Conservation (phyloP, 768 basidiomycete species). For the Bullera alba region DNA sequence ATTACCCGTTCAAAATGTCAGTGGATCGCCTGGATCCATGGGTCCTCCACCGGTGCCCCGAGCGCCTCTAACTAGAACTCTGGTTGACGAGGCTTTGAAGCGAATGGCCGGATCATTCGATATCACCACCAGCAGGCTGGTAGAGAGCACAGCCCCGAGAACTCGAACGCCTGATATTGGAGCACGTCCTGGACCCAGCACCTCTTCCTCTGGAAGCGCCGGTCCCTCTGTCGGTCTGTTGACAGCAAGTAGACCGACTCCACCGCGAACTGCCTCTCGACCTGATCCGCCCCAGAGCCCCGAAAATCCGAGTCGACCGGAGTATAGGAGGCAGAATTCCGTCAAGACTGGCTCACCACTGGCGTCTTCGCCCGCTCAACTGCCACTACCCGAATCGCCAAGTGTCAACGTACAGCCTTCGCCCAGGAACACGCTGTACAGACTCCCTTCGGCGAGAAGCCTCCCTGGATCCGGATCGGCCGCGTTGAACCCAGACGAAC, state of each 20-base stretch:
- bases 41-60: constrained; percentile 3
- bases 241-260: constrained; percentile 26
- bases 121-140: constrained; percentile 4
- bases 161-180: too few relatives aligned
- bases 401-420: not conserved
- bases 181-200: too few relatives aligned
- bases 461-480: constrained; percentile 23
- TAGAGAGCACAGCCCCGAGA: not conserved
- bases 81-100: constrained; percentile 33
- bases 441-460: constrained; percentile 14
- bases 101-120: constrained; percentile 41
- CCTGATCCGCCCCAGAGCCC: not conserved
- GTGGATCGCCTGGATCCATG: constrained; percentile 3
- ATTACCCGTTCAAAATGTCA: constrained; percentile 5
- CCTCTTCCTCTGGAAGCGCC: constrained; percentile 1
- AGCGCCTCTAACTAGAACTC: constrained; percentile 34
- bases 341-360: not conserved
- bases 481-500: constrained; percentile 7
- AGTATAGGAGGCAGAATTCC: constrained; percentile 13
- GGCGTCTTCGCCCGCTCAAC: constrained; percentile 5
- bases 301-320: too few relatives aligned
- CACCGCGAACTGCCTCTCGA: too few relatives aligned
- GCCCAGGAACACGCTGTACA: not conserved
- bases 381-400: constrained; percentile 1
- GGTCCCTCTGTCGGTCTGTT: constrained; percentile 21